Base-by-base conservation (phyloP, 1,284 basidiomycete species). In the Marasmius tenuissimus region DNA sequence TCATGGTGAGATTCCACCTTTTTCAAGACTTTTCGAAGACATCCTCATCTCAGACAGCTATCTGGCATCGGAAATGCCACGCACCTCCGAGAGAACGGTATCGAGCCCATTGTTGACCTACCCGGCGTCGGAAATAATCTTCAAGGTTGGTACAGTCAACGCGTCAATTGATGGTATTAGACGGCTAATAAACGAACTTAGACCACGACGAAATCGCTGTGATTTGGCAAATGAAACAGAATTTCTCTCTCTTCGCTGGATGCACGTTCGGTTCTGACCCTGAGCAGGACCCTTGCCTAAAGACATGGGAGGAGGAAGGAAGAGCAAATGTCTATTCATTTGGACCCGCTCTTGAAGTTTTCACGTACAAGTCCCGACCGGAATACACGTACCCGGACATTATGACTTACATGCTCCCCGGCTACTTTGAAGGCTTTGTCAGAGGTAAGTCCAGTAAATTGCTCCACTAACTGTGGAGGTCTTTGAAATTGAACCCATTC, bases 121-220 rank as follows among this genome's bases (percentile, higher is more conserved):
- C 72, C 73, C 0, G 73, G 73, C 10, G 73, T 75, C 33, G 72
- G 73, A 39, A 65, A 40, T 0, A 75, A 75, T 59, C 66, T 75
- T n/a, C 72, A 73, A 70, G 73, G 73, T 72, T 49, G 45, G 47
- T n/a, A 1, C 12, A 12, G 42, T 18, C 10, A 33, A 27, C 22
- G 14, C n/a, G 20, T n/a, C 37, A 22, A 10, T 33, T 45, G 38
- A 10, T 52, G 5, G 38, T 0, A 10, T 3, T 9, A 20, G 18
- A 5, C 6, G 33, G 0, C 40, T 14, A 34, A 35, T 18, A 10
- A 1, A 18, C 12, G 18, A 52, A 7, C 18, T 3, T 38, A 75
- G 72, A 75, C 58, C 72, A 73, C 59, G 73, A 75, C 57, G 73
- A 74, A 62, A 64, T 75, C 42, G 35, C 67, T 10, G 63, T 71